These are phyloP conservation scores for Ascochyta lentis DNA, from an alignment of 2,329 filamentous ascomycete genomes.

Conservation along the genomic window DNA sequence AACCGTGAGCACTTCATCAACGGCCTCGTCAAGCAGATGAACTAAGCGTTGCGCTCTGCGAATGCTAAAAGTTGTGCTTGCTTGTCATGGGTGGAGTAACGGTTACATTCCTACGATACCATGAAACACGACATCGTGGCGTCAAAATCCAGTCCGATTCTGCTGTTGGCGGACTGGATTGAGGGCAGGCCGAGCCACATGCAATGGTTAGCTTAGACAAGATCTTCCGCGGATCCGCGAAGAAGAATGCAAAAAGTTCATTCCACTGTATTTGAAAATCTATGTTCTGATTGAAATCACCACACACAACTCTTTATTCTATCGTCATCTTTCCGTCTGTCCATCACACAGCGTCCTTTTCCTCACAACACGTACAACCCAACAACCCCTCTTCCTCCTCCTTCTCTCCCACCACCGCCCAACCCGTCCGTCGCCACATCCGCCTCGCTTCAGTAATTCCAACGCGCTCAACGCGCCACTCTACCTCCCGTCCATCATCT, in stretches of 20 bases:
- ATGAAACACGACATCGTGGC: constrained; percentile 32
- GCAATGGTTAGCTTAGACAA: constrained; percentile 40
- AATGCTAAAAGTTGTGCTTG: constrained; percentile 23
- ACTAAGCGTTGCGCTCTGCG: constrained; percentile 63
- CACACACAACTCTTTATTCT: not conserved
- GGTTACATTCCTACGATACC: constrained; percentile 39
- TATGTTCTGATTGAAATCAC: too few species aligned
- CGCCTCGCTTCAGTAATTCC: too few species aligned
- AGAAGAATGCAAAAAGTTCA: constrained; percentile 33
- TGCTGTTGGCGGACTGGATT: constrained; percentile 14
- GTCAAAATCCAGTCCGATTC: constrained; percentile 25
- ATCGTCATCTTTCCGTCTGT: too few species aligned
- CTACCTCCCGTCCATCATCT: not conserved
- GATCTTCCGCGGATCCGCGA: constrained; percentile 31
- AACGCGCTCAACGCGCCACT: not conserved
- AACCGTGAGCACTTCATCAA: constrained; percentile 99
- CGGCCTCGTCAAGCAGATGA: constrained; percentile 95
- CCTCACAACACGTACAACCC: not conserved
- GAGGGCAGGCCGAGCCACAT: constrained; percentile 41
- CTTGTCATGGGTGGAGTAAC: constrained; percentile 36
- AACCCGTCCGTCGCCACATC: too few species aligned
- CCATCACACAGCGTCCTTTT: not conserved
- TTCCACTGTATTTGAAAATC: constrained; percentile 1
- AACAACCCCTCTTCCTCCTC: not conserved
- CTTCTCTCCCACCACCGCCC: not conserved